Percentiles rank a stretch among this genome's conserved stretches.
phyloP scores from a whole-genome alignment of 139 green algal genomes.

The Deuterostichococcus epilithicus region DNA sequence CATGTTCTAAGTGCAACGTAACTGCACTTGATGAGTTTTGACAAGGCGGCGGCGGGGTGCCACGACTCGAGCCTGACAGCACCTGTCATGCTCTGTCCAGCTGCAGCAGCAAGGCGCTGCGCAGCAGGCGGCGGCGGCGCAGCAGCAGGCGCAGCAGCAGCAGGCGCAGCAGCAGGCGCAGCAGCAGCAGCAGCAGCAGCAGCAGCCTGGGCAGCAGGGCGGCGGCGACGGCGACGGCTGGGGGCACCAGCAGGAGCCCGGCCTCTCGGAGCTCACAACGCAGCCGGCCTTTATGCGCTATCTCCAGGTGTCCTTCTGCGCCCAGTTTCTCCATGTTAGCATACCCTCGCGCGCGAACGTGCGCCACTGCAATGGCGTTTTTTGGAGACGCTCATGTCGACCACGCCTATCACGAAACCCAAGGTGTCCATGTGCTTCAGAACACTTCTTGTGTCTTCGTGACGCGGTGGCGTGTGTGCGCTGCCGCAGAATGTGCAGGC shows the following conservation, averaged over 20 bases:
- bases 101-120: slow-evolving; percentile 12
- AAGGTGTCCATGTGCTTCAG: too few species aligned
- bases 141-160: slow-evolving; percentile 23
- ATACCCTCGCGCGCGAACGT: too few species aligned
- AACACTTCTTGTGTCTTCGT: too few species aligned
- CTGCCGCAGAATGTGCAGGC: neutral
- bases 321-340: too few species aligned
- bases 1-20: neutral
- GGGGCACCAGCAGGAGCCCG: neutral
- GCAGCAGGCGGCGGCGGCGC: neutral
- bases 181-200: slow-evolving; percentile 9
- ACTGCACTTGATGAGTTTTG: neutral
- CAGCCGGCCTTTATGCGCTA: slow-evolving; percentile 1
- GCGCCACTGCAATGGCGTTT: too few species aligned
- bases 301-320: neutral
- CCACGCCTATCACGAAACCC: too few species aligned
- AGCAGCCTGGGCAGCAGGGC: neutral
- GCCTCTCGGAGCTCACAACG: neutral
- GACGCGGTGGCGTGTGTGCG: too few species aligned
- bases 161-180: slow-evolving; percentile 2
- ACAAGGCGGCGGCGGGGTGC: neutral
- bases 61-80: neutral
- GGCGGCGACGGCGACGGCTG: too few species aligned
- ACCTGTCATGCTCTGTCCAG: neutral
- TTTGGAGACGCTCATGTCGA: too few species aligned